Conservation (phyloP, 106 monocot genomes). For the Cymbidium sinense region DNA sequence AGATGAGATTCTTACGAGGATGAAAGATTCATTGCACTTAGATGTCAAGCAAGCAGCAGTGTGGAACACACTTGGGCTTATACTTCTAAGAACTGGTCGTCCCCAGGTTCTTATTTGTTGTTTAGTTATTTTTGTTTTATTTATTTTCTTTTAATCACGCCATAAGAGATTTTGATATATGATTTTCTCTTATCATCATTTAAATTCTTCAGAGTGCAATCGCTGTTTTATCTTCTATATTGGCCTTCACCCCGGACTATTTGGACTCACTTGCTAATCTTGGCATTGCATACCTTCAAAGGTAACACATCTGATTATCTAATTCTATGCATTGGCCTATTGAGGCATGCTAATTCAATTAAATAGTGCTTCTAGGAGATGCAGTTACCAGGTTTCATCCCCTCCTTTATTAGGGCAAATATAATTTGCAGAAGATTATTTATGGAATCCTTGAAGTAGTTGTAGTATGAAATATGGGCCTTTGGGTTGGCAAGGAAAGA, state of each 20-base stretch:
- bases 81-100: slow-evolving; percentile 79
- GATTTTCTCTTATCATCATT: slow-evolving; percentile 6
- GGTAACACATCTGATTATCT: slow-evolving; percentile 25
- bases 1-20: slow-evolving; percentile 60
- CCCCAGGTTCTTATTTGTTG: slow-evolving; percentile 38
- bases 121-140: not conserved
- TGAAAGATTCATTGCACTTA: slow-evolving; percentile 66
- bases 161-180: not conserved
- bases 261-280: slow-evolving; percentile 94
- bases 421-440: not conserved
- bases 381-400: not conserved
- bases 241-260: slow-evolving; percentile 59
- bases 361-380: not conserved
- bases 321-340: not conserved
- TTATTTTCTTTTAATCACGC: not conserved
- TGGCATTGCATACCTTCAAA: slow-evolving; percentile 88
- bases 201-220: slow-evolving; percentile 70
- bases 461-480: no score
- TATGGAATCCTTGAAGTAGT: no score
- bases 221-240: slow-evolving; percentile 69
- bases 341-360: not conserved
- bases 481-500: no score
- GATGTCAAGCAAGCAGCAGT: slow-evolving; percentile 80
- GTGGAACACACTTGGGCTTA: slow-evolving; percentile 92
- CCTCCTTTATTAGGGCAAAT: not conserved